Evolutionary conservation across 1,139 yeast genomes (phyloP), one percentile per base, ranked within the genome.

Genomic region (Scheffersomyces stambukii): DNA sequence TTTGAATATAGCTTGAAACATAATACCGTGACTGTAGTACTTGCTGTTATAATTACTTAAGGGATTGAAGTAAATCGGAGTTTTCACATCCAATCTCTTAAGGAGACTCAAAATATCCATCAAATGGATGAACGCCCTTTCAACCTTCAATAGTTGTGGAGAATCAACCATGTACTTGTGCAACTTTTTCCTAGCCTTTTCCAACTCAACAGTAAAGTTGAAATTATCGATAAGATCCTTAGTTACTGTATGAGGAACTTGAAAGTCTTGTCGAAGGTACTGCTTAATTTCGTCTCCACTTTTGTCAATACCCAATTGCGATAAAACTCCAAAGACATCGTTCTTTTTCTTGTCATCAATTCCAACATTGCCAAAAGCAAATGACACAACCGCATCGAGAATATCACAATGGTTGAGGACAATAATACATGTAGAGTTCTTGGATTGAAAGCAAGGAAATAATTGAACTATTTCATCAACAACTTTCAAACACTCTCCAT

Each of bases 401-500:
- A 91, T 76, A 45, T 81, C 94, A 41, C 76, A 72, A 53, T 91
- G 97, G 49, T 86, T 89, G 19, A 91, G 54, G 12, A 82, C 68
- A 30, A 89, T 68, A 8, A 81, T 65, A 4, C 15, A 18, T 7
- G 12, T 73, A 1, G 74, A 63, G 15, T 64, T 60, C 28, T 54
- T 54, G 8, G 48, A 38, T 23, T 68, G 70, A 46, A 82, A 77
- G 27, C 81, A 79, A 1, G 93, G 89, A 34, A 84, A 75, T 2
- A 69, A 49, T 4, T 66, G 56, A 3, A 83, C 54, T 5, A 88
- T 65, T 43, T 86, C 95, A 45, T 83, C 93, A 20, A 86, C 67
- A 1, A 86, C 82, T 43, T 83, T 82, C 28, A 91, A 61, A 36
- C 91, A 76, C 47, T 91, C 98, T 0, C 96, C 96, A 50, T 91